Evolutionary conservation across 129 eudicot genomes (phyloP).

Genomic region (Centaurea solstitialis): DNA sequence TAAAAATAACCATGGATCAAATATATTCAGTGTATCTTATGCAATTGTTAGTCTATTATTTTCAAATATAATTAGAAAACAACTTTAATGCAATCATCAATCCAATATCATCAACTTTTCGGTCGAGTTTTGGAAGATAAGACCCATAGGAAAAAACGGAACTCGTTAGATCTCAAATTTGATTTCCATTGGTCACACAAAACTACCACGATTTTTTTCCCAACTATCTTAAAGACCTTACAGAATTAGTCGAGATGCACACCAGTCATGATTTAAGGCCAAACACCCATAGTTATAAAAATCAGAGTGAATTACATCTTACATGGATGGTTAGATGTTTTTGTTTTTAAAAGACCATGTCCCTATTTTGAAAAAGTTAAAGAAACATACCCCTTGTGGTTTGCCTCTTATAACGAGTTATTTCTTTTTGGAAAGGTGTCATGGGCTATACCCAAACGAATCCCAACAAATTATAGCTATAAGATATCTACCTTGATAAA

Average conservation of each 20-base stretch:
- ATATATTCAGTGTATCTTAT: background rate
- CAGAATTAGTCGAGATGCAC: background rate
- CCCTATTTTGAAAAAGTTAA: background rate
- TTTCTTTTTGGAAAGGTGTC: too few relatives aligned
- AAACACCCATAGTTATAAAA: background rate
- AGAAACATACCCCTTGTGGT: background rate
- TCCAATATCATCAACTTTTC: background rate
- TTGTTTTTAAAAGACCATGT: background rate
- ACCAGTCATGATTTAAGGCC: background rate
- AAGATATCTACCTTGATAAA: too few relatives aligned
- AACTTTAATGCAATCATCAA: background rate
- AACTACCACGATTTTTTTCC: background rate
- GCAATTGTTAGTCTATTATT: too few relatives aligned
- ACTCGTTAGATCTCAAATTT: background rate
- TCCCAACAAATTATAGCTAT: too few relatives aligned
- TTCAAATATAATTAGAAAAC: too few relatives aligned
- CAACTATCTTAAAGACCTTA: background rate
- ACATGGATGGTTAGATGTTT: background rate
- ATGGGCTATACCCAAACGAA: too few relatives aligned
- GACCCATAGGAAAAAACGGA: background rate
- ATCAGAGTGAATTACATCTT: background rate
- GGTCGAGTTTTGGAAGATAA: background rate
- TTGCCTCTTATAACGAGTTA: background rate
- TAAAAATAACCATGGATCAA: background rate
- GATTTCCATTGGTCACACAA: background rate